Percentiles rank a stretch among this genome's conserved stretches.
phyloP scores from a whole-genome alignment of 495 filamentous ascomycete genomes.

The Diplogelasinospora grovesii region DNA sequence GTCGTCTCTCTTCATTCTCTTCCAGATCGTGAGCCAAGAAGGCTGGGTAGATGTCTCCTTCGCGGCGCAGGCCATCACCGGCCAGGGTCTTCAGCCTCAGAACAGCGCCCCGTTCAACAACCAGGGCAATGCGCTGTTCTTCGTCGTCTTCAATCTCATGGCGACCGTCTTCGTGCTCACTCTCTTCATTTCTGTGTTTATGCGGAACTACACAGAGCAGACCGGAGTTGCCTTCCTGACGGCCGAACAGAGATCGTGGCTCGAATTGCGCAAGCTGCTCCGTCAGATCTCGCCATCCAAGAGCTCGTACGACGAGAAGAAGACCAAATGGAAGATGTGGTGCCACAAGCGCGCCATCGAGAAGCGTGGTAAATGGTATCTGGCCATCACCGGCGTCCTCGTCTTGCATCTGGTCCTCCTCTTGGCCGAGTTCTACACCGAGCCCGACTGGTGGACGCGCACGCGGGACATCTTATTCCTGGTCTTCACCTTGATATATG shows the following conservation, averaged over 20 bases:
- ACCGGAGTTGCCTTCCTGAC: constrained; percentile 96
- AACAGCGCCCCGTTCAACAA: constrained; percentile 43
- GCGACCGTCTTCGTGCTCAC: constrained; percentile 97
- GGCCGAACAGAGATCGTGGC: constrained; percentile 93
- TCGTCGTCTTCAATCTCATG: constrained; percentile 93
- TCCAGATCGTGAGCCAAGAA: constrained; percentile 98
- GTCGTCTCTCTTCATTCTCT: constrained; percentile 86
- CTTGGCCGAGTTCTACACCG: constrained; percentile 77
- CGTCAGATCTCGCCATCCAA: constrained; percentile 92
- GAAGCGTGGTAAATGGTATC: constrained; percentile 91
- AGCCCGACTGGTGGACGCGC: constrained; percentile 56
- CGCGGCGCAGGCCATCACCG: constrained; percentile 74
- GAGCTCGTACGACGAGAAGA: constrained; percentile 66
- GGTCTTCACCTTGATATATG: constrained; percentile 76
- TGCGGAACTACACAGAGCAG: constrained; percentile 99
- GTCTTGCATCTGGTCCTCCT: constrained; percentile 78
- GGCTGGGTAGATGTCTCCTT: constrained; percentile 93
- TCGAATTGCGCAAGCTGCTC: constrained; percentile 88
- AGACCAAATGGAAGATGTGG: constrained; percentile 76
- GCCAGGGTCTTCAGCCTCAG: constrained; percentile 61
- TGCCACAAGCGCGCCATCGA: constrained; percentile 91
- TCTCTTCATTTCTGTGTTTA: constrained; percentile 97
- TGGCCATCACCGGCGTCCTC: constrained; percentile 67
- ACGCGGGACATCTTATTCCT: constrained; percentile 75
- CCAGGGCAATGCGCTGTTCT: constrained; percentile 87